Evolutionary conservation across 1,284 basidiomycete species (phyloP).

Genomic region (Anthracocystis walkeri): DNA sequence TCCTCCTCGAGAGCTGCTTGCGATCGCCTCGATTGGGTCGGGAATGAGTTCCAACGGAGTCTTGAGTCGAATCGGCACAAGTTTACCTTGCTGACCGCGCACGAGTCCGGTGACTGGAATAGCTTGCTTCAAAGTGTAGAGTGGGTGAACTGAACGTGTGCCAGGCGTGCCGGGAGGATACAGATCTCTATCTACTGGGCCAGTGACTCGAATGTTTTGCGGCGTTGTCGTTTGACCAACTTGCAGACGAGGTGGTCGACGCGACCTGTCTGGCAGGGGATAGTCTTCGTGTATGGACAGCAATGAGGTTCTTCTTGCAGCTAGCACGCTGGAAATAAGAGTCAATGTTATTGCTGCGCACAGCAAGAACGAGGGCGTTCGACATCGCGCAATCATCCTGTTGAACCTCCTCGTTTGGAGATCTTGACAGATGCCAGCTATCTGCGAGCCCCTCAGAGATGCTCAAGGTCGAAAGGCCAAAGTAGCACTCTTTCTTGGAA

Average conservation of each 20-base stretch:
- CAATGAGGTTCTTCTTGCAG: not conserved
- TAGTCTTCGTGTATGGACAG: not conserved
- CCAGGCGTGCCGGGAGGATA: not conserved
- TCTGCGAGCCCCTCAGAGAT: not conserved
- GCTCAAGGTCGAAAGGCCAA: not conserved
- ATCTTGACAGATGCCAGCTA: not conserved
- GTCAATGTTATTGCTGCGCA: not conserved
- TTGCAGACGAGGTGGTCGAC: not conserved
- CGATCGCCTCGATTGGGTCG: not conserved
- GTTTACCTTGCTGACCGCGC: slow-evolving; percentile 21
- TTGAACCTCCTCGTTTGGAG: not conserved
- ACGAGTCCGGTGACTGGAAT: slow-evolving; percentile 11
- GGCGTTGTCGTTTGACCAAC: no score
- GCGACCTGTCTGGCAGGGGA: not conserved
- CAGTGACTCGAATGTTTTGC: not conserved
- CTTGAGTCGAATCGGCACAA: slow-evolving; percentile 7
- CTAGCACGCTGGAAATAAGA: not conserved
- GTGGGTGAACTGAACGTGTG: not conserved
- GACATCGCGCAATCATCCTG: not conserved
- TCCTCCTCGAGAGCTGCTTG: not conserved
- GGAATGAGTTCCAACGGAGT: not conserved
- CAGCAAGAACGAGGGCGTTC: not conserved
- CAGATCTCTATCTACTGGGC: not conserved
- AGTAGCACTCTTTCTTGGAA: not conserved
- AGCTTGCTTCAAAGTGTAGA: not conserved